Evolutionary conservation across 2,329 filamentous ascomycete genomes (phyloP), one percentile per base, ranked within the genome.

Genomic region (Magnaporthiopsis incrustans): DNA sequence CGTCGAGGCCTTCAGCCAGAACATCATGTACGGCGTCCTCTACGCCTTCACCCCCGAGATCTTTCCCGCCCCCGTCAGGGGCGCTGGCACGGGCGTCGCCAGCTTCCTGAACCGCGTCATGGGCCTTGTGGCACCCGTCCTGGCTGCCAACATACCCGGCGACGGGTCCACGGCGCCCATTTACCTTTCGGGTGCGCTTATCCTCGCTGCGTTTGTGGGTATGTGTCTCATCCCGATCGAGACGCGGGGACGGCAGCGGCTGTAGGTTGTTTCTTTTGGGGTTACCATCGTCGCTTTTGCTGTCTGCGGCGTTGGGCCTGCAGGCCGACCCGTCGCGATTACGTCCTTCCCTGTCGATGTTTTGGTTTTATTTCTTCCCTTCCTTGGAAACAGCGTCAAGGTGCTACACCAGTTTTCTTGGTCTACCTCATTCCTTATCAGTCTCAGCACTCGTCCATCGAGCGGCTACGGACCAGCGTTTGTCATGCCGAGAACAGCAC

Each of bases 11-110:
- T 90, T 91, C 72, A 84, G 86, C 68, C 88, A 90, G 74, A 90
- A 90, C 71, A 88, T 90, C 75, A 89, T 89, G 85, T 91, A 91
- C 74, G 89, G 88, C 64, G 87, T 91, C 1, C 77, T 92, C 1
- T 92, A 91, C 72, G 87, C 89, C 10, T 92, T 90, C 72, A 91
- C 89, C 0, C 89, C 89, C 0, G 89, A 92, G 70, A 85, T 91
- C 33, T 91, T 92, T 75, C 89, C 89, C 0, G 87, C 88, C 0
- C 87, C 88, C 0, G 85, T 89, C 27, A 79, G 89, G 38, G 89
- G 89, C 6, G 89, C 88, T 0, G 89, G 88, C 7, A 89, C 86
- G 0, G 89, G 89, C 57, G 87, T 92, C 60, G 85, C 86, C 27
- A 89, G 85, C 71, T 89, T 90, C 71, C 74, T 91, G 66, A 92